These are phyloP conservation scores for Lupinus albus DNA, from an alignment of 306 rosid species.

Conservation along the genomic window DNA sequence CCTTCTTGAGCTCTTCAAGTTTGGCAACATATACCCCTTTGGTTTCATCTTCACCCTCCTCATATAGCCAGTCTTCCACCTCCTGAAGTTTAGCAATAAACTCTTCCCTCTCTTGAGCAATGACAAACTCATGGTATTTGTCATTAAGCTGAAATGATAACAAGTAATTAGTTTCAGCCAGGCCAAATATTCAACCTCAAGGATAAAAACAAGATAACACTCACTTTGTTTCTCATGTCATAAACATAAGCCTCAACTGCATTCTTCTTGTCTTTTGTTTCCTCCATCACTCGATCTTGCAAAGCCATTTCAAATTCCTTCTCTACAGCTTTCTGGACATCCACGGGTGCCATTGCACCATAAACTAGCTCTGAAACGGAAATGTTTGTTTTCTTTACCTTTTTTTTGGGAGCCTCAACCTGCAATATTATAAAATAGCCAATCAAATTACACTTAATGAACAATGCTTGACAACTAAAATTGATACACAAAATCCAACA, in stretches of 20 bases:
- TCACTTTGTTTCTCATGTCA: slow-evolving; percentile 95
- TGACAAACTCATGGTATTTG: slow-evolving; percentile 79
- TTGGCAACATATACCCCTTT: slow-evolving; percentile 89
- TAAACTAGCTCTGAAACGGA: slow-evolving; percentile 69
- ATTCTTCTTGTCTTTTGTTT: slow-evolving; percentile 92
- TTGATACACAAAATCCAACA: slow-evolving; percentile 25
- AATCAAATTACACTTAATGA: background rate
- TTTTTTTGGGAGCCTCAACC: slow-evolving; percentile 84
- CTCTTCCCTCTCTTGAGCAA: slow-evolving; percentile 65
- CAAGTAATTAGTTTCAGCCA: slow-evolving; percentile 10
- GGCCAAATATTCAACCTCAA: background rate
- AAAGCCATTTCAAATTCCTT: slow-evolving; percentile 96
- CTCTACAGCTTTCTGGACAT: slow-evolving; percentile 84
- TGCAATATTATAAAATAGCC: slow-evolving; percentile 37
- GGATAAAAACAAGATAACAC: background rate
- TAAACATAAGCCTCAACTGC: slow-evolving; percentile 94
- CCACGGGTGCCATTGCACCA: slow-evolving; percentile 66
- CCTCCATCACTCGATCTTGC: slow-evolving; percentile 97
- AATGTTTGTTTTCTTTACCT: slow-evolving; percentile 74
- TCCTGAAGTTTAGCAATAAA: slow-evolving; percentile 71
- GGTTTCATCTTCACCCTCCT: slow-evolving; percentile 95
- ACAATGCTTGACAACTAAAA: background rate
- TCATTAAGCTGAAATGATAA: slow-evolving; percentile 65
- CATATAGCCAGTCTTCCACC: slow-evolving; percentile 95
- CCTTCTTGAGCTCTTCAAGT: slow-evolving; percentile 92